A percentile compares a stretch with the other conserved stretches of the same genome.
These are phyloP conservation scores for Dicorynia guianensis DNA, from an alignment of 306 rosid genomes.

Conservation along the genomic window DNA sequence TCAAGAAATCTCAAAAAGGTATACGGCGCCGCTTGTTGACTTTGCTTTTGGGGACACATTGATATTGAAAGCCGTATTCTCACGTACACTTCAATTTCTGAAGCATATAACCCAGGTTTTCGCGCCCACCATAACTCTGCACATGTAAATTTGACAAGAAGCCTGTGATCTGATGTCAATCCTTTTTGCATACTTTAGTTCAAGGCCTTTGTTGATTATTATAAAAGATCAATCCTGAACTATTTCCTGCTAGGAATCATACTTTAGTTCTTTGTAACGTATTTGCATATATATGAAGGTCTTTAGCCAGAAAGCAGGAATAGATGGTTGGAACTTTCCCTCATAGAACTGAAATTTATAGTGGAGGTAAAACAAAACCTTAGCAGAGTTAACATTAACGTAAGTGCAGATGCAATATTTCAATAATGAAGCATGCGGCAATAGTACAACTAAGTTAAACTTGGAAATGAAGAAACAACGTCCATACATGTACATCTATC, in stretches of 20 bases:
- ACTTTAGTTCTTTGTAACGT: neutral
- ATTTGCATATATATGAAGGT: neutral
- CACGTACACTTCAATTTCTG: conserved; percentile 26
- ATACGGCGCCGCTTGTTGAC: conserved; percentile 52
- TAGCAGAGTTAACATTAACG: neutral
- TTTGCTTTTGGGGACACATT: conserved; percentile 51
- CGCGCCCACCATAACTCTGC: conserved; percentile 4
- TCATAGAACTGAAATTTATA: neutral
- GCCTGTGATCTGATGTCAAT: neutral
- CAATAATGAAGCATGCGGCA: neutral
- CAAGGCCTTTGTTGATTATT: neutral
- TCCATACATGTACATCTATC: neutral
- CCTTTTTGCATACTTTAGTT: neutral
- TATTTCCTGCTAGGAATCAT: neutral
- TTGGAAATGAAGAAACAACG: neutral
- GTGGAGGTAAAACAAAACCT: neutral
- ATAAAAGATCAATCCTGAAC: neutral
- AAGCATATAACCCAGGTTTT: conserved; percentile 24
- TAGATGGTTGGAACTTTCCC: neutral
- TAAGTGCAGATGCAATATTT: too few relatives aligned
- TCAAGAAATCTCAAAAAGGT: conserved; percentile 27
- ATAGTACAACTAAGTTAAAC: neutral
- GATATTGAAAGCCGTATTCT: conserved; percentile 36
- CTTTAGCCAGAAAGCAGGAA: neutral
- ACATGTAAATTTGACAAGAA: conserved; percentile 2